Base-by-base conservation (phyloP, 495 filamentous ascomycete species). In the Daldinia grandis region DNA sequence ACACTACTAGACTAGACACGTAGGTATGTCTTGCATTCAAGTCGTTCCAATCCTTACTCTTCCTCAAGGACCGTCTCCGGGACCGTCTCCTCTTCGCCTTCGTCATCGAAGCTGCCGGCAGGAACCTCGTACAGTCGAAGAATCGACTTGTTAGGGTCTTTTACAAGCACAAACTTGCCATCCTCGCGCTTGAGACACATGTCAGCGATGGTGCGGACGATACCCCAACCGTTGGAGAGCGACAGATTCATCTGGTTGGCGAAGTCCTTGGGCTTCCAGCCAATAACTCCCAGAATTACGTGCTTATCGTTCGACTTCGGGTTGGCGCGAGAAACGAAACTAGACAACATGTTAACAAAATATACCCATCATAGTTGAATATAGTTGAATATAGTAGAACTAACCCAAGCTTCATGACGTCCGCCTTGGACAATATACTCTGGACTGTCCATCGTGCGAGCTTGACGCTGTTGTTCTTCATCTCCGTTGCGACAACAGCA, bases 381-480 rank as follows among this genome's bases (percentile, higher is more conserved):
- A 28, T 10, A 51, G 38, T 49, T 5, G 42, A 28, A 57, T 15
- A 44, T 21, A 35, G 40, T 9, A 30, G 19, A 40, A 81, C 87
- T 47, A 84, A 93, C 88, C 95, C 95, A 76, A 99, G 89, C 86
- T 98, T 99, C 93, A 99, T 98, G 65, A 91, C 85, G 78, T 98
- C 95, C 19, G 95, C 94, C 81, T 93, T 94, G 76, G 95, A 94
- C 44, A 99, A 87, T 75, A 98, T 97, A 72, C 90, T 91, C 84
- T 99, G 95, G 57, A 93, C 92, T 19, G 95, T 97, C 95, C 95
- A 99, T 74, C 95, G 85, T 35, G 95, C 96, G 60, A 99, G 88
- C 85, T 99, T 99, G 88, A 91, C 95, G 76, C 89, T 92, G 86
- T 99, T 99, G 87, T 99, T 99, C 90, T 99, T 99, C 95, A 99